Conservation (phyloP, 2,329 filamentous ascomycete species). For the Metarhizium sp. region DNA sequence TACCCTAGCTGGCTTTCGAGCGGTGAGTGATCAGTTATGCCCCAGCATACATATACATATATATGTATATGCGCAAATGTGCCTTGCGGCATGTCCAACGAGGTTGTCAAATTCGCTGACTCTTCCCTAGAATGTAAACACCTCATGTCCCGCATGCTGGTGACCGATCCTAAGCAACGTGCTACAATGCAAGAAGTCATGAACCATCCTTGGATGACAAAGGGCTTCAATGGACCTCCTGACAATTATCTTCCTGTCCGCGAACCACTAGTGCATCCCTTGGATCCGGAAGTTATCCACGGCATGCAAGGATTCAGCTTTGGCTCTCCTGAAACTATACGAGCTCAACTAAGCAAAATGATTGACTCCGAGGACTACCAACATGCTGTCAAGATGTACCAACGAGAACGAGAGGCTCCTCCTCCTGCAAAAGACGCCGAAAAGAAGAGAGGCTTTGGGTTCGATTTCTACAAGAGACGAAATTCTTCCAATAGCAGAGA, state of each 20-base stretch:
- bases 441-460: conserved; percentile 77
- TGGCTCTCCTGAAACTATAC: conserved; percentile 76
- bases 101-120: neutral
- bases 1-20: conserved; percentile 89
- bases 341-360: conserved; percentile 70
- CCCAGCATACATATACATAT: neutral
- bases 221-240: conserved; percentile 76
- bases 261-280: conserved; percentile 74
- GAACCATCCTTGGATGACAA: conserved; percentile 91
- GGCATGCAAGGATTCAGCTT: conserved; percentile 99
- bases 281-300: conserved; percentile 75
- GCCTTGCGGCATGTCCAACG: neutral
- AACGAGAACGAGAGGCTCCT: conserved; percentile 54
- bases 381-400: conserved; percentile 62
- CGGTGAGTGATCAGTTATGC: conserved; percentile 39
- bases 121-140: conserved; percentile 70
- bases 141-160: conserved; percentile 88
- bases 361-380: conserved; percentile 94
- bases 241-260: conserved; percentile 81
- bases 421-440: conserved; percentile 57
- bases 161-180: conserved; percentile 82
- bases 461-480: conserved; percentile 93
- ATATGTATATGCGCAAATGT: neutral
- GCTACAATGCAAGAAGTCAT: conserved; percentile 87
- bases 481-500: conserved; percentile 86